A percentile compares a stretch with the other conserved stretches of the same genome.
These are phyloP conservation scores for Suillus paluster DNA, from an alignment of 768 basidiomycete species.

Conservation along the genomic window DNA sequence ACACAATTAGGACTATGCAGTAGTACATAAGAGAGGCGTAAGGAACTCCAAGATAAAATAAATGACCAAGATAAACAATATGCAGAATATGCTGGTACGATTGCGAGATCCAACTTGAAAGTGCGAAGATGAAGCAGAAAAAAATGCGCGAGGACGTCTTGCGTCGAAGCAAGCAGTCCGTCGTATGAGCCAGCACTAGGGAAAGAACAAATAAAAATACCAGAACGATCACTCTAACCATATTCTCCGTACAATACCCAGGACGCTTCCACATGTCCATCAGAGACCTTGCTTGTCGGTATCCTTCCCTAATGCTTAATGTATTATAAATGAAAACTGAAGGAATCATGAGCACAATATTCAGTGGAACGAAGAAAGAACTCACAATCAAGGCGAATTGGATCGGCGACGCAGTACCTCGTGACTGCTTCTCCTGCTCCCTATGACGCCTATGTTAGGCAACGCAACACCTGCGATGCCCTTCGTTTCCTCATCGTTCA, in stretches of 20 bases:
- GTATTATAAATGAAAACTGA: not conserved
- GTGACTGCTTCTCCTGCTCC: conserved; percentile 44
- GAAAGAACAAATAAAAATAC: conserved; percentile 34
- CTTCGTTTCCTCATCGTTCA: conserved; percentile 74
- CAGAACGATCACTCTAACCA: conserved; percentile 22
- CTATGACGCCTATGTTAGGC: conserved; percentile 43
- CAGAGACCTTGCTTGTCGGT: conserved; percentile 4
- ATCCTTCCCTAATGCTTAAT: conserved; percentile 5
- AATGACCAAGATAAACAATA: conserved; percentile 43
- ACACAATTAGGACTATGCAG: conserved; percentile 9
- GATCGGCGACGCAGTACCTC: conserved; percentile 38
- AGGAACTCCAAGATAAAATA: conserved; percentile 40
- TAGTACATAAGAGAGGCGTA: conserved; percentile 32
- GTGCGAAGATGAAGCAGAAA: conserved; percentile 20
- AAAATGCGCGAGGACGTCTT: conserved; percentile 5
- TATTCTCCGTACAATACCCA: conserved; percentile 24
- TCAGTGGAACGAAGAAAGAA: not conserved
- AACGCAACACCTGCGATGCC: conserved; percentile 54
- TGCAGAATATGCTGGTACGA: conserved; percentile 37
- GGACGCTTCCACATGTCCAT: conserved; percentile 12
- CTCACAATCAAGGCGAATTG: conserved; percentile 25
- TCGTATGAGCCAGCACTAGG: conserved; percentile 26
- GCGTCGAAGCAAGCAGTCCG: conserved; percentile 36
- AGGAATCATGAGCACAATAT: not conserved
- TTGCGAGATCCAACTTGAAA: conserved; percentile 36